Evolutionary conservation across 208 protist genomes (phyloP).

Genomic region (Blechomonas ayalai): DNA sequence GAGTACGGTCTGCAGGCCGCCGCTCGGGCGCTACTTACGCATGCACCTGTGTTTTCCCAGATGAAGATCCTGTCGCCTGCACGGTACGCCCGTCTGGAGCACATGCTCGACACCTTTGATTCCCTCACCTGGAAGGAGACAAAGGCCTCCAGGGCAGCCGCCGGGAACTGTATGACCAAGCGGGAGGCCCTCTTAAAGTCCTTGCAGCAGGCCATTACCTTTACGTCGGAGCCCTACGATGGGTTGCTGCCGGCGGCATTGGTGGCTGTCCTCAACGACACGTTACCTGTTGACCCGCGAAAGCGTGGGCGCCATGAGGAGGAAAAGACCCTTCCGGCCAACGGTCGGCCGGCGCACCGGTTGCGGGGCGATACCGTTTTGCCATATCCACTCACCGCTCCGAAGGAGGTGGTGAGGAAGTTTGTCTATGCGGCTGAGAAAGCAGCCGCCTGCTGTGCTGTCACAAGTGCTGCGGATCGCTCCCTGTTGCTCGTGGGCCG

Average conservation of each 20-base stretch:
- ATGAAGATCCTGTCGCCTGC: constrained; percentile 39
- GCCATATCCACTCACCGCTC: constrained; percentile 21
- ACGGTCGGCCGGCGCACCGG: too few species aligned
- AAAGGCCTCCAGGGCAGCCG: background rate
- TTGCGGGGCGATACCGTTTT: too few species aligned
- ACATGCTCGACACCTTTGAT: constrained; percentile 37
- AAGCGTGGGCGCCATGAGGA: too few species aligned
- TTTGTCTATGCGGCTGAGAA: constrained; percentile 23
- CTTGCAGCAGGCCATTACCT: constrained; percentile 43
- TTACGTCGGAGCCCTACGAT: constrained; percentile 33
- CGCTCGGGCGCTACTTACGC: constrained; percentile 59
- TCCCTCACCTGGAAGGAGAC: constrained; percentile 10
- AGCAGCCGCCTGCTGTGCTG: constrained; percentile 18
- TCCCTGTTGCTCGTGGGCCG: constrained; percentile 43
- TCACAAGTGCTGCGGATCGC: background rate
- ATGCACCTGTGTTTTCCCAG: constrained; percentile 59
- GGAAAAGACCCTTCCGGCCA: too few species aligned
- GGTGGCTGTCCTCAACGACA: too few species aligned
- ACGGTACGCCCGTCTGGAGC: constrained; percentile 57
- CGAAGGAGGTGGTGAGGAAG: constrained; percentile 15
- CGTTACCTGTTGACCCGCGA: too few species aligned
- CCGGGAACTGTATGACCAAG: constrained; percentile 16
- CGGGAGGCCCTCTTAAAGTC: constrained; percentile 34
- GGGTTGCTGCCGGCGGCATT: constrained; percentile 38
- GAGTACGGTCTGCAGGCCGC: constrained; percentile 53